Conservation (phyloP, 1,284 basidiomycete species). For the Fomitopsis pinicola region DNA sequence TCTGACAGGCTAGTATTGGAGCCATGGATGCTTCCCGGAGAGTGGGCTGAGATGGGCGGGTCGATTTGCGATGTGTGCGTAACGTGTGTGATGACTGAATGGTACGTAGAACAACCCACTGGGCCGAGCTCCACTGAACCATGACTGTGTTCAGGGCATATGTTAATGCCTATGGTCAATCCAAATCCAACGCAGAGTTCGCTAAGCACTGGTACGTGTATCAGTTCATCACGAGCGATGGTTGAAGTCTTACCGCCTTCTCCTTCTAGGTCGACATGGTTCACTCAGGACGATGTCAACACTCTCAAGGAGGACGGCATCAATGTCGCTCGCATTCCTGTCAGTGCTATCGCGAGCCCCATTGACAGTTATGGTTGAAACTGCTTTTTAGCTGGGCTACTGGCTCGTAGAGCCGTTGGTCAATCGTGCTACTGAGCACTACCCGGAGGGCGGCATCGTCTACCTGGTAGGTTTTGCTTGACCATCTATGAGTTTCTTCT, state of each 20-base stretch:
- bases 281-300: conserved; percentile 58
- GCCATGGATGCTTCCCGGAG: conserved; percentile 68
- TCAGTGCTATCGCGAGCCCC: conserved; percentile 27
- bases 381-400: conserved; percentile 56
- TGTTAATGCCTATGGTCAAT: conserved; percentile 51
- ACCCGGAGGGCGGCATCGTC: conserved; percentile 62
- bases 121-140: background rate
- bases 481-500: background rate
- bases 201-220: conserved; percentile 54
- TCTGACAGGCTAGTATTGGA: conserved; percentile 51
- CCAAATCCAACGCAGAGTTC: conserved; percentile 56
- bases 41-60: conserved; percentile 67
- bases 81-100: conserved; percentile 55
- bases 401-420: conserved; percentile 78
- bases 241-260: background rate
- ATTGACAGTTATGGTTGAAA: background rate
- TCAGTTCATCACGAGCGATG: background rate
- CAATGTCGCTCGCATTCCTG: conserved; percentile 74
- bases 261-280: conserved; percentile 55
- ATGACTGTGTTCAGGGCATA: conserved; percentile 38
- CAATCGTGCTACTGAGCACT: conserved; percentile 54
- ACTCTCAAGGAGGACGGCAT: conserved; percentile 49
- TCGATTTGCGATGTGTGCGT: conserved; percentile 49
- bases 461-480: conserved; percentile 46
- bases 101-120: conserved; percentile 30